phyloP scores from a whole-genome alignment of 768 basidiomycete species.

The Suillus paluster region DNA sequence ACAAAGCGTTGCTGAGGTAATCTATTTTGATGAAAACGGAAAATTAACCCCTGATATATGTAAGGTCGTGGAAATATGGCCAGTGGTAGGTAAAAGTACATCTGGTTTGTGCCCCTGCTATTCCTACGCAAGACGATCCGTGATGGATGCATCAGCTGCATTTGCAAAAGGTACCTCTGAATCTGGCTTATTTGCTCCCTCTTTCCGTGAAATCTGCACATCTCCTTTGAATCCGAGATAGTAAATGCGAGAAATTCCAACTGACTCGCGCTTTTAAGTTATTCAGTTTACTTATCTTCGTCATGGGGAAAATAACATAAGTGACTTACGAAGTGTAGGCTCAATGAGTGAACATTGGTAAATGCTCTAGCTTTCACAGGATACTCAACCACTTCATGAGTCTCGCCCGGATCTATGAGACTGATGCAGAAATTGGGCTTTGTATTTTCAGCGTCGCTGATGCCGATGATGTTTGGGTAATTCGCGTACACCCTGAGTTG shows the following conservation, averaged over 20 bases:
- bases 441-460: constrained; percentile 68
- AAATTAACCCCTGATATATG: constrained; percentile 2
- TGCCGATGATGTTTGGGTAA: constrained; percentile 74
- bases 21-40: background rate
- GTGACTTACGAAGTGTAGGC: constrained; percentile 76
- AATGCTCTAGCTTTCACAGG: constrained; percentile 78
- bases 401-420: constrained; percentile 67
- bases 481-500: constrained; percentile 79
- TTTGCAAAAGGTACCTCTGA: constrained; percentile 71
- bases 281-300: background rate
- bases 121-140: constrained; percentile 63
- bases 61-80: background rate
- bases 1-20: constrained; percentile 4
- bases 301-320: background rate
- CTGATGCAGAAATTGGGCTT: constrained; percentile 73
- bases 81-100: background rate
- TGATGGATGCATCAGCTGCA: constrained; percentile 74
- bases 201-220: constrained; percentile 55
- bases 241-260: constrained; percentile 70
- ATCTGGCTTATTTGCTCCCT: constrained; percentile 56
- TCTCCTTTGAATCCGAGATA: constrained; percentile 90
- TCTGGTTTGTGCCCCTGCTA: constrained; percentile 43
- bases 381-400: constrained; percentile 66
- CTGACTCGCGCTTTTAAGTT: constrained; percentile 59
- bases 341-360: constrained; percentile 70